Evolutionary conservation across 768 basidiomycete genomes (phyloP), one percentile per base, ranked within the genome.

Genomic region (Trametes gibbosa): DNA sequence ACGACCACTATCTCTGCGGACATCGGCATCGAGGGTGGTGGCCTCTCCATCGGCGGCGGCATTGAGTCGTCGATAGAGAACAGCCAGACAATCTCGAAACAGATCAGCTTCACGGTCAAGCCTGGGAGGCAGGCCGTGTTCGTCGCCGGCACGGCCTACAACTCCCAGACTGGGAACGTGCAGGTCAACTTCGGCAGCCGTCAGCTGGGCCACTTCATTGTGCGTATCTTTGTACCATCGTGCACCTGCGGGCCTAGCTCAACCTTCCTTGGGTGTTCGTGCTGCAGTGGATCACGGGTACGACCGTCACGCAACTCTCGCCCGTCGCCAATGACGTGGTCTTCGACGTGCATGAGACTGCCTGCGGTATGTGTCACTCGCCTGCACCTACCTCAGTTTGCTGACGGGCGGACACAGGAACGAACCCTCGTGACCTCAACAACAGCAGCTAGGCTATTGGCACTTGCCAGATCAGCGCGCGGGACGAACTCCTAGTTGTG

Each of bases 81-180:
- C 46, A 16, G 45, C 35, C 39, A 32, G 12, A 59, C 47, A n/a
- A 39, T 54, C 24, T 49, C 58, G 24, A 53, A 53, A 40, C 9
- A 13, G n/a, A 47, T 53, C 23, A 32, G 29, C 13, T 60, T 25
- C 42, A 34, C 48, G 1, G 53, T 60, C 34, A 47, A 40, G 12
- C 59, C 59, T 2, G 42, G 52, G 2, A 19, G 53, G n/a, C 58
- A 59, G 52, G 58, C 58, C 46, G 59, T 60, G 48, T 60, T 42
- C 53, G 53, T 55, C 48, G 53, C 48, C 32, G 53, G 59, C 14
- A 53, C 53, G 16, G 48, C 48, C 27, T 47, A 59, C 3, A 17
- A 40, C 34, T 59, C 58, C 29, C 13, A 53, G 58, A 53, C 58
- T n/a, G 58, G 58, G 35, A 53, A 59, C 51, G 40, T 54, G 25